Base-by-base conservation (phyloP, 2,329 filamentous ascomycete species). In the Aspergillus jensenii region DNA sequence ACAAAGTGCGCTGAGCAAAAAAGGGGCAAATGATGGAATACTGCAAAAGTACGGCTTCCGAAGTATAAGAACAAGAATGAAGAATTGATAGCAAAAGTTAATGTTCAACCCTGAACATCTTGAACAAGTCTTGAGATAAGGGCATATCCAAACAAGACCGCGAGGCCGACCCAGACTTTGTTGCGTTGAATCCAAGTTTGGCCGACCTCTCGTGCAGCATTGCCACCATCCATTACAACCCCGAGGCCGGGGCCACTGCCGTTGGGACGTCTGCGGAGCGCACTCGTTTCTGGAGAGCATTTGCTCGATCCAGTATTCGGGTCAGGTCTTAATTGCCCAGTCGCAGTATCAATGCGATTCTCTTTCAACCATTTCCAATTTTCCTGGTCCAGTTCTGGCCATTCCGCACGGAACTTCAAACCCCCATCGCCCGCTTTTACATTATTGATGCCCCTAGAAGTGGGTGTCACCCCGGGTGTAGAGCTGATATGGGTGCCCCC, bases 301-400 rank as follows among this genome's bases (percentile, higher is more conserved):
- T 72, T 74, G 23, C 68, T 52, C 83, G 79, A 70, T 81, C 81
- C 52, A 78, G 82, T 68, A 55, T 76, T 76, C 3, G 79, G 74
- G 53, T 85, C 80, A 3, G 81, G 82, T n/a, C 85, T 79, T 37
- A 84, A 82, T 61, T 84, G 83, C 1, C 95, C 95, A 0, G 91
- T 96, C 9, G 80, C 79, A 6, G 84, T 78, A 74, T 99, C 91
- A 65, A 99, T 87, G 64, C 87, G 86, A 70, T 90, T 86, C 70
- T 91, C 87, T 71, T 86, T 86, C 82, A 99, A 96, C 91, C 91
- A 97, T 68, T 86, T 87, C 87, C 89, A 90, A 72, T 99, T 99
- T 79, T 95, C 90, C 62, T 84, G 80, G 71, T 99, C 92, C 21
- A 96, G 70, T 47, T 97, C 93, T 15, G 91, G 87, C 91, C 93